Conservation (phyloP, 495 filamentous ascomycete genomes). For the Bombardia bombarda region DNA sequence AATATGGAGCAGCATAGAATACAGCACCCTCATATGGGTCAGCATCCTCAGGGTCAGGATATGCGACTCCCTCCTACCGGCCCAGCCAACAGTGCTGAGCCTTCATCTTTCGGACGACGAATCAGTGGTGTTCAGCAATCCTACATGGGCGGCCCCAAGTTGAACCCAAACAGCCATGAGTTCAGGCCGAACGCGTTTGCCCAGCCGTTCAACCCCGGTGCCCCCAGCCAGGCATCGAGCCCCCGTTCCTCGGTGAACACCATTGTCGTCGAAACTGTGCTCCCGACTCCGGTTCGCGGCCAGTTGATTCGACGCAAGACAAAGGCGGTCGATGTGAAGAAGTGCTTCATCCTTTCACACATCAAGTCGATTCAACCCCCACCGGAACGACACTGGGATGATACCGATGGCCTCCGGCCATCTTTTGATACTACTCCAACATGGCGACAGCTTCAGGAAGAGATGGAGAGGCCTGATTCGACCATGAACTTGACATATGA, state of each 20-base stretch:
- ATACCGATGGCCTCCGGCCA: slow-evolving; percentile 68
- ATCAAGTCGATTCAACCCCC: slow-evolving; percentile 73
- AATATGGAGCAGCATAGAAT: slow-evolving; percentile 35
- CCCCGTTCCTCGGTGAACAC: slow-evolving; percentile 48
- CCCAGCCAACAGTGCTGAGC: slow-evolving; percentile 39
- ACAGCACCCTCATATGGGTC: slow-evolving; percentile 28
- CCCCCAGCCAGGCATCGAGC: slow-evolving; percentile 55
- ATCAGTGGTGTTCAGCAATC: slow-evolving; percentile 35
- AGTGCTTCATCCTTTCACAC: slow-evolving; percentile 50
- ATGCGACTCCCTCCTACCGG: slow-evolving; percentile 45
- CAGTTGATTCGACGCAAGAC: slow-evolving; percentile 53
- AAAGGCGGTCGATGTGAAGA: slow-evolving; percentile 46
- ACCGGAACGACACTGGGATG: slow-evolving; percentile 52
- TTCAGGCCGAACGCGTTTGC: slow-evolving; percentile 79
- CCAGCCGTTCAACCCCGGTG: slow-evolving; percentile 66
- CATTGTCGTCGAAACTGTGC: slow-evolving; percentile 34
- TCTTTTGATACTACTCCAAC: slow-evolving; percentile 73
- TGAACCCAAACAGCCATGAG: slow-evolving; percentile 77
- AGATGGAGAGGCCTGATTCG: slow-evolving; percentile 54
- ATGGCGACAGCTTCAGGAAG: slow-evolving; percentile 57
- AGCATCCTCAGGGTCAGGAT: slow-evolving; percentile 30
- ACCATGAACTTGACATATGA: slow-evolving; percentile 54
- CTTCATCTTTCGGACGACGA: slow-evolving; percentile 38
- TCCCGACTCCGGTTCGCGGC: slow-evolving; percentile 45
- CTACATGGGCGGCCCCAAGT: slow-evolving; percentile 47